A percentile compares a stretch with the other conserved stretches of the same genome.
phyloP scores from a whole-genome alignment of 148 eudicot genomes.

The Rhododendron kiyosumense region DNA sequence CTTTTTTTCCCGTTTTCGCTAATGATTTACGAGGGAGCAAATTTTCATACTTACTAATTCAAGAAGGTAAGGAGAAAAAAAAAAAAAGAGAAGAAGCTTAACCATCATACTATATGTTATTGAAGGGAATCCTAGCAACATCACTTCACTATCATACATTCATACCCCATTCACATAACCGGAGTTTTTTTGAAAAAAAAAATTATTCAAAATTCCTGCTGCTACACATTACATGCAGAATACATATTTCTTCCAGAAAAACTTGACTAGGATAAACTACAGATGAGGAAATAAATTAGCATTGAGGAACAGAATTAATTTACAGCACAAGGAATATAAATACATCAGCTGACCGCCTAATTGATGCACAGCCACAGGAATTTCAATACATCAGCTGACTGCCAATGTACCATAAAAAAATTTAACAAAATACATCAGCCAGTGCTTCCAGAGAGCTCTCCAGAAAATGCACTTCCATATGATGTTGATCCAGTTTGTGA shows the following conservation, averaged over 20 bases:
- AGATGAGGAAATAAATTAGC: not conserved
- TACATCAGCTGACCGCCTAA: not conserved
- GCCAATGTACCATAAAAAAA: not conserved
- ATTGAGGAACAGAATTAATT: not conserved
- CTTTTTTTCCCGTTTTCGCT: not conserved
- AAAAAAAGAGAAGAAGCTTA: no score
- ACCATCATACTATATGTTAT: not conserved
- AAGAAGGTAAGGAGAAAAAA: no score
- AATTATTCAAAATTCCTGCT: not conserved
- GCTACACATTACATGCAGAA: not conserved
- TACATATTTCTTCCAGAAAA: not conserved
- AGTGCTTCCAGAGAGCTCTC: constrained; percentile 84
- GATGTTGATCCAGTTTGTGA: constrained; percentile 91
- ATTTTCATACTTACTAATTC: no score
- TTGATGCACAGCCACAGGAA: not conserved
- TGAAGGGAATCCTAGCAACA: not conserved
- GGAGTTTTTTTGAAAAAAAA: not conserved
- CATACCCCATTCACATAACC: no score
- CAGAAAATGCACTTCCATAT: constrained; percentile 92
- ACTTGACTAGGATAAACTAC: not conserved
- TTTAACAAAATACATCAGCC: constrained; percentile 23
- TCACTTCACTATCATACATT: not conserved
- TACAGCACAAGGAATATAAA: not conserved
- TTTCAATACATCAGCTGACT: not conserved
- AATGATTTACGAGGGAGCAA: not conserved